phyloP scores from a whole-genome alignment of 352 stramenopile species.

The Phytophthora pistaciae region DNA sequence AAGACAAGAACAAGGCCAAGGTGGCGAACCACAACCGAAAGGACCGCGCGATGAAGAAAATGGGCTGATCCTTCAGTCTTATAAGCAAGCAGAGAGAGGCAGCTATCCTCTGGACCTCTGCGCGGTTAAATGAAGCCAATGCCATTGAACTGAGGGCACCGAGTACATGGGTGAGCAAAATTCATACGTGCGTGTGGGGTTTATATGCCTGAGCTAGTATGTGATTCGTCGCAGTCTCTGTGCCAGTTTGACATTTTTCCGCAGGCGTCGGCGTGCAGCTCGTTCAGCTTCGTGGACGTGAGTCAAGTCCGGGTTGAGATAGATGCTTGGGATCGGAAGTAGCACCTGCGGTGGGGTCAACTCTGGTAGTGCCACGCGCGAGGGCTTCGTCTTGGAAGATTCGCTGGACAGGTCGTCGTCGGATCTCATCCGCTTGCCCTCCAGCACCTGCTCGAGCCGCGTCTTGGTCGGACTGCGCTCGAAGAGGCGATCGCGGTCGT shows the following conservation, averaged over 20 bases:
- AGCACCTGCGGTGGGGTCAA: slow-evolving; percentile 46
- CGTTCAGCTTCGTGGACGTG: not conserved
- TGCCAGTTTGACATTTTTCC: slow-evolving; percentile 40
- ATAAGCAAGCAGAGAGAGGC: slow-evolving; percentile 3
- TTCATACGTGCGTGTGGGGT: not conserved
- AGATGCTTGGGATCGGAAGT: slow-evolving; percentile 23
- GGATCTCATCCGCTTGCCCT: slow-evolving; percentile 15
- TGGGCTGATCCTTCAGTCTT: slow-evolving; percentile 43
- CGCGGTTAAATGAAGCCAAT: not conserved
- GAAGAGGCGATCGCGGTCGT: slow-evolving; percentile 20
- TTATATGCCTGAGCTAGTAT: slow-evolving; percentile 14
- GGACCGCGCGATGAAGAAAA: slow-evolving; percentile 85
- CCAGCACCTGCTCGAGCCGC: slow-evolving; percentile 28
- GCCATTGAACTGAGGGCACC: not conserved
- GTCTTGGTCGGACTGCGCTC: slow-evolving; percentile 23
- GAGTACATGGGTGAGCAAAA: not conserved
- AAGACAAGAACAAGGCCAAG: slow-evolving; percentile 85
- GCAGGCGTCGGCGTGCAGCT: not conserved
- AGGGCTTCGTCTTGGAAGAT: slow-evolving; percentile 21
- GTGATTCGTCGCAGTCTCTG: slow-evolving; percentile 59
- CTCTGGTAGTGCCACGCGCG: slow-evolving; percentile 32
- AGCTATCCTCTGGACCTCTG: not conserved
- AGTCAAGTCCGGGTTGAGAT: slow-evolving; percentile 34
- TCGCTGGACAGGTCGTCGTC: slow-evolving; percentile 25
- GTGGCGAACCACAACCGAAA: slow-evolving; percentile 86